Evolutionary conservation across 192 early-diverging fungal species (phyloP).

Genomic region (Umbelopsis ramanniana): DNA sequence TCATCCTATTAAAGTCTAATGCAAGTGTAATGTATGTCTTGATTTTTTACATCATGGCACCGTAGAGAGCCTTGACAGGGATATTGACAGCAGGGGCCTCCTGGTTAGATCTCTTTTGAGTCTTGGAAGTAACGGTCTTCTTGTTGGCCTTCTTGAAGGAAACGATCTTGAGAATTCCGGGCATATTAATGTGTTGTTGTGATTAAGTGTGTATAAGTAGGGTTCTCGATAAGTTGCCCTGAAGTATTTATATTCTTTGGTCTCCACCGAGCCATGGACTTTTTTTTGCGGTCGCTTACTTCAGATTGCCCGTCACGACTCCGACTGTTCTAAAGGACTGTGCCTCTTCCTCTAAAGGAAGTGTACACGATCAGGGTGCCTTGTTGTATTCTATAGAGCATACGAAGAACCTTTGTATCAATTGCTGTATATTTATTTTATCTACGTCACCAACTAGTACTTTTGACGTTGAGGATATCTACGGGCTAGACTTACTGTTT

Average conservation of each 20-base stretch:
- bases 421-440: too few relatives aligned
- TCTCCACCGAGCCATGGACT: conserved; percentile 11
- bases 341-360: background rate
- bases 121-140: background rate
- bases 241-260: conserved; percentile 5
- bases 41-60: conserved; percentile 1
- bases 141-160: conserved; percentile 4
- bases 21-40: background rate
- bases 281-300: background rate
- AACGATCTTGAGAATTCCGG: conserved; percentile 19
- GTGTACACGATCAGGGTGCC: too few relatives aligned
- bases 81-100: background rate
- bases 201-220: background rate
- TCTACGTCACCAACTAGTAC: too few relatives aligned
- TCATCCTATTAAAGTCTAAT: background rate
- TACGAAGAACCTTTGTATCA: too few relatives aligned
- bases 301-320: conserved; percentile 13
- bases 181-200: conserved; percentile 6
- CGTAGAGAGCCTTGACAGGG: conserved; percentile 9
- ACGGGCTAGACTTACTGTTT: too few relatives aligned
- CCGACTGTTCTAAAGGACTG: background rate
- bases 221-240: background rate
- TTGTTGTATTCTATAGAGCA: too few relatives aligned
- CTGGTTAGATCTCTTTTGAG: background rate
- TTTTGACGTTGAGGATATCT: too few relatives aligned